phyloP scores from a whole-genome alignment of 2,329 filamentous ascomycete genomes.

The Neonectria magnoliae region DNA sequence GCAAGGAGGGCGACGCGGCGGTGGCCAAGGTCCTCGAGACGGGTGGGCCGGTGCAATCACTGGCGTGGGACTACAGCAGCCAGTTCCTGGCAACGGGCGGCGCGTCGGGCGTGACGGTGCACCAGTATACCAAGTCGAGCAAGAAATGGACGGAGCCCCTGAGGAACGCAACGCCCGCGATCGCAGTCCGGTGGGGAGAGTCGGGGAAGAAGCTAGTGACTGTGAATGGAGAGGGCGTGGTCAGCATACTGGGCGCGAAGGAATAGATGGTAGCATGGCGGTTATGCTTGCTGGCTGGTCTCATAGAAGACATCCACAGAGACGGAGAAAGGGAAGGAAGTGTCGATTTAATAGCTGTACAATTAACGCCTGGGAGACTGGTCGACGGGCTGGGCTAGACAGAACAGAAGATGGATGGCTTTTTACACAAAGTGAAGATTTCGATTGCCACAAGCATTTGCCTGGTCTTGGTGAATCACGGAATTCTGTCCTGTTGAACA shows the following conservation, averaged over 20 bases:
- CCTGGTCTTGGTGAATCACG: not conserved
- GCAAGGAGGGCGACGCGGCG: constrained; percentile 86
- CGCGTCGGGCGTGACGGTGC: constrained; percentile 82
- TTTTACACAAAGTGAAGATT: constrained; percentile 21
- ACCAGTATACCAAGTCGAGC: constrained; percentile 86
- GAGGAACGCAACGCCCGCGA: constrained; percentile 76
- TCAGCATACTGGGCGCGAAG: constrained; percentile 74
- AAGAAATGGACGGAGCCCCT: constrained; percentile 93
- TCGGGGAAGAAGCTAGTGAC: constrained; percentile 79
- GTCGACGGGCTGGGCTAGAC: constrained; percentile 13
- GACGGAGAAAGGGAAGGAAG: not conserved
- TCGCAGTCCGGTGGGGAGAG: constrained; percentile 80
- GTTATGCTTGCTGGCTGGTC: not conserved
- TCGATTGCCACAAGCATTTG: not conserved
- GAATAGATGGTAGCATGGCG: constrained; percentile 47
- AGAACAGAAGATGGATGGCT: constrained; percentile 12
- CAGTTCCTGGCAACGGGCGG: constrained; percentile 90
- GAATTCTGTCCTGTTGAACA: not conserved
- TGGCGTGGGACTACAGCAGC: constrained; percentile 94
- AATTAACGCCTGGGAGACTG: constrained; percentile 24
- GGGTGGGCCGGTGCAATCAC: constrained; percentile 77
- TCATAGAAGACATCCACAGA: not conserved
- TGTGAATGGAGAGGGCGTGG: constrained; percentile 77
- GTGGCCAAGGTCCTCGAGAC: constrained; percentile 87
- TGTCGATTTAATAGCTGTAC: constrained; percentile 23